Evolutionary conservation across 441 rosid genomes (phyloP).

Genomic region (Populus tomentosa): DNA sequence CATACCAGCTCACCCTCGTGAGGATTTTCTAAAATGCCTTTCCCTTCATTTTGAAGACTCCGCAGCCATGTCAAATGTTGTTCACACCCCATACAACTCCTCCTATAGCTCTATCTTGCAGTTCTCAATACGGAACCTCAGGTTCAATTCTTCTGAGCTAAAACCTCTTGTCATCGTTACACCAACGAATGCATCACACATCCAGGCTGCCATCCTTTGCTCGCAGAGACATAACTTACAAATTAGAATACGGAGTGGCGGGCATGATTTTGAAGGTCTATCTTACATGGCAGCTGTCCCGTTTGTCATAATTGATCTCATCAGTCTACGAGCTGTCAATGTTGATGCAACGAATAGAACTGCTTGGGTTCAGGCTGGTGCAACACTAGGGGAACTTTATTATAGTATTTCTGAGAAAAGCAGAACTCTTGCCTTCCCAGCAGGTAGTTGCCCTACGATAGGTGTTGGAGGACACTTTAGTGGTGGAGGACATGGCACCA

Average conservation of each 20-base stretch:
- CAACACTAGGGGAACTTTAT: conserved; percentile 57
- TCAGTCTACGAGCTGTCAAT: conserved; percentile 11
- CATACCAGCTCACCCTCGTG: background rate
- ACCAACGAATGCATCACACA: conserved; percentile 40
- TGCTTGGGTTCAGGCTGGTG: conserved; percentile 61
- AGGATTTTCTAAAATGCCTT: background rate
- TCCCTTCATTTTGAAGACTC: background rate
- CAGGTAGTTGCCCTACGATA: conserved; percentile 51
- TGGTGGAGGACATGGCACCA: conserved; percentile 56
- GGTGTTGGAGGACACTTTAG: conserved; percentile 63
- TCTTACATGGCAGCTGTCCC: conserved; percentile 39
- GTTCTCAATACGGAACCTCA: conserved; percentile 9
- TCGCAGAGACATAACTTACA: conserved; percentile 32
- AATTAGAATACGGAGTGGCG: conserved; percentile 53
- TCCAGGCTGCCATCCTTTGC: conserved; percentile 45
- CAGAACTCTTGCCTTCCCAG: conserved; percentile 43
- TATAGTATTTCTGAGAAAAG: conserved; percentile 43
- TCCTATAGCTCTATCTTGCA: conserved; percentile 1
- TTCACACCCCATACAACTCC: background rate
- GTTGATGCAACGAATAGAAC: conserved; percentile 30
- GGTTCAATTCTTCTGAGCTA: background rate
- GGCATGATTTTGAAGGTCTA: conserved; percentile 65
- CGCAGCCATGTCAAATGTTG: background rate
- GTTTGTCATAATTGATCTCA: conserved; percentile 38
- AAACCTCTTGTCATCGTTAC: conserved; percentile 43